Evolutionary conservation across 257 asterid species (phyloP).

Genomic region (Fraxinus excelsior): DNA sequence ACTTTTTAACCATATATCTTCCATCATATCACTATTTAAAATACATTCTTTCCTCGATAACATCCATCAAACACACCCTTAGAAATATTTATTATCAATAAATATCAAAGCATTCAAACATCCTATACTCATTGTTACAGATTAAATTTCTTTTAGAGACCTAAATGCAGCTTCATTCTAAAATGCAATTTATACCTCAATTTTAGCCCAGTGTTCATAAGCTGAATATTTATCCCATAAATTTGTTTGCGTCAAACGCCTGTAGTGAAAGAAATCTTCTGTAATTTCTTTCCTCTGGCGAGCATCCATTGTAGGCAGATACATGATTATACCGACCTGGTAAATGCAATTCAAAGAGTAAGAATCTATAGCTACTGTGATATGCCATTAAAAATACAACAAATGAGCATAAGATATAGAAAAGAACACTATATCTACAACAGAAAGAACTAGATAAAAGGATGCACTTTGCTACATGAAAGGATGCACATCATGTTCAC

Average conservation of each 20-base stretch:
- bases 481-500: not conserved
- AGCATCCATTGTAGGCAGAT: slow-evolving; percentile 89
- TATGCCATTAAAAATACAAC: not conserved
- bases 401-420: not conserved
- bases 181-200: slow-evolving; percentile 59
- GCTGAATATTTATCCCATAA: slow-evolving; percentile 87
- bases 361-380: not conserved
- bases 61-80: too few relatives aligned
- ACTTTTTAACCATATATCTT: too few relatives aligned
- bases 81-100: not conserved
- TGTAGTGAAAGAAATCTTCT: slow-evolving; percentile 88
- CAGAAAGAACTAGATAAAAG: not conserved
- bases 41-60: too few relatives aligned
- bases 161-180: not conserved
- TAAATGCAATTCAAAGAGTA: slow-evolving; percentile 19
- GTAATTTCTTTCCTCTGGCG: slow-evolving; percentile 85
- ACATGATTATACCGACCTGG: slow-evolving; percentile 97
- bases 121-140: not conserved
- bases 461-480: not conserved
- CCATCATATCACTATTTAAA: too few relatives aligned
- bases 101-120: not conserved
- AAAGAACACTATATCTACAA: too few relatives aligned
- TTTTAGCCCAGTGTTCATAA: slow-evolving; percentile 97
- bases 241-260: slow-evolving; percentile 57
- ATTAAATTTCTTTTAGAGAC: not conserved